Conservation (phyloP, 2,329 filamentous ascomycete genomes). For the Phialocephala subalpina region DNA sequence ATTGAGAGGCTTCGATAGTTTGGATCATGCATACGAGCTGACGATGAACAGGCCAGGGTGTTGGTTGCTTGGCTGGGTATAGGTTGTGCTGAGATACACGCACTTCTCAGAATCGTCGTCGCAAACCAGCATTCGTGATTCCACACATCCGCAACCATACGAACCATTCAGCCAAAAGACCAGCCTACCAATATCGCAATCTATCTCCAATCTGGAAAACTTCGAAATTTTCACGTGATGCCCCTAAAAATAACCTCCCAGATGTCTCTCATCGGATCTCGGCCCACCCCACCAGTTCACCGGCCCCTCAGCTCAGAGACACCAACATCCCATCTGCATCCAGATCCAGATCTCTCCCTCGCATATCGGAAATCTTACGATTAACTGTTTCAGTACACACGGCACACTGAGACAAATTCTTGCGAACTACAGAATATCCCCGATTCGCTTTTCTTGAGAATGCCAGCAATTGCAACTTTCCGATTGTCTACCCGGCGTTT, state of each 20-base stretch:
- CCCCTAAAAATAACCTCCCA: not conserved
- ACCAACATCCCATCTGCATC: not conserved
- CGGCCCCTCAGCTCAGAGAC: not conserved
- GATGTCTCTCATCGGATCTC: not conserved
- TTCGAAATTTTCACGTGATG: not conserved
- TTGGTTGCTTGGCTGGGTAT: not conserved
- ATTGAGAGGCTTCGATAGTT: not conserved
- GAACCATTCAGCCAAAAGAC: not conserved
- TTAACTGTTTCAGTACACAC: not conserved
- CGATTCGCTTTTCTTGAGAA: not conserved
- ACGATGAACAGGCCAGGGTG: not conserved
- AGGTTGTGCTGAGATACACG: not conserved
- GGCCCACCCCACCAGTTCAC: conserved; percentile 1
- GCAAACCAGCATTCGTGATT: too few species aligned
- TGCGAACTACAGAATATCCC: not conserved
- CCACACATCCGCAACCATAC: too few species aligned
- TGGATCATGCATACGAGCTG: too few species aligned
- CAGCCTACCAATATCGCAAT: conserved; percentile 2
- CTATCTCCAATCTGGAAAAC: not conserved
- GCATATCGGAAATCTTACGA: not conserved
- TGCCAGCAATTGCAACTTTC: not conserved
- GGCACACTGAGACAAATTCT: too few species aligned
- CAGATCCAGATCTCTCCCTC: not conserved
- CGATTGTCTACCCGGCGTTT: not conserved
- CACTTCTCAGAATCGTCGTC: not conserved